A percentile compares a stretch with the other conserved stretches of the same genome.
Conservation (phyloP, 495 filamentous ascomycete species). For the Aspergillus cristatus region DNA sequence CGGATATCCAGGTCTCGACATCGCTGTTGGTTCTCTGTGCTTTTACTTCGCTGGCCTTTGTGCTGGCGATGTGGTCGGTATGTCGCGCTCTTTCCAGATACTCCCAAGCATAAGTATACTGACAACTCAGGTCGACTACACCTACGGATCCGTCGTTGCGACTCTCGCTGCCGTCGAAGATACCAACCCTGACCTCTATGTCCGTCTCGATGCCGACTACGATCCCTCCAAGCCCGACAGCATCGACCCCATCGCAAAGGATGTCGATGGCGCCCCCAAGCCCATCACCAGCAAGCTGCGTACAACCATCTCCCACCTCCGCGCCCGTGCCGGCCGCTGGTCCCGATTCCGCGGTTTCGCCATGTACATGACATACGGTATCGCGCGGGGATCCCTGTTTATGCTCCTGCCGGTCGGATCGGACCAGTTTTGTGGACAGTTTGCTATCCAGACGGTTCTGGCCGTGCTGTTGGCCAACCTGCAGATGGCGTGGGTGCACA, state of each 20-base stretch:
- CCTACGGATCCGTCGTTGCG: constrained; percentile 47
- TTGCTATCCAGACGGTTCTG: constrained; percentile 28
- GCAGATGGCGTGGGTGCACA: constrained; percentile 51
- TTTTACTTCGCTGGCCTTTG: constrained; percentile 12
- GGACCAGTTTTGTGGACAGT: constrained; percentile 22
- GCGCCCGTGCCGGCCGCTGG: constrained; percentile 40
- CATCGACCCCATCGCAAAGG: constrained; percentile 23
- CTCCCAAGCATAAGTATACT: not conserved
- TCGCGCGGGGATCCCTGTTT: constrained; percentile 21
- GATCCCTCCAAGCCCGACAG: constrained; percentile 23
- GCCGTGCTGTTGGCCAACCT: constrained; percentile 39
- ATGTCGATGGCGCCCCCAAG: constrained; percentile 17
- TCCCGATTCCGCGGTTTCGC: constrained; percentile 51
- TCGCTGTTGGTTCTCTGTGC: constrained; percentile 13
- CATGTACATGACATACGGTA: constrained; percentile 21
- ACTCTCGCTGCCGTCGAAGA: constrained; percentile 55
- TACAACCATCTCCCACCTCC: constrained; percentile 49
- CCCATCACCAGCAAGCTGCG: constrained; percentile 54
- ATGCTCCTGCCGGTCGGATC: constrained; percentile 17
- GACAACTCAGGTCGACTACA: constrained; percentile 40
- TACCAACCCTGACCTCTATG: constrained; percentile 48
- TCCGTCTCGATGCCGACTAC: constrained; percentile 32
- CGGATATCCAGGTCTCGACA: constrained; percentile 10
- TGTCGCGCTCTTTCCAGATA: constrained; percentile 2
- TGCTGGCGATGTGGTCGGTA: constrained; percentile 13